Conservation (phyloP, 108 stramenopile species). For the Ochromonas danica region DNA sequence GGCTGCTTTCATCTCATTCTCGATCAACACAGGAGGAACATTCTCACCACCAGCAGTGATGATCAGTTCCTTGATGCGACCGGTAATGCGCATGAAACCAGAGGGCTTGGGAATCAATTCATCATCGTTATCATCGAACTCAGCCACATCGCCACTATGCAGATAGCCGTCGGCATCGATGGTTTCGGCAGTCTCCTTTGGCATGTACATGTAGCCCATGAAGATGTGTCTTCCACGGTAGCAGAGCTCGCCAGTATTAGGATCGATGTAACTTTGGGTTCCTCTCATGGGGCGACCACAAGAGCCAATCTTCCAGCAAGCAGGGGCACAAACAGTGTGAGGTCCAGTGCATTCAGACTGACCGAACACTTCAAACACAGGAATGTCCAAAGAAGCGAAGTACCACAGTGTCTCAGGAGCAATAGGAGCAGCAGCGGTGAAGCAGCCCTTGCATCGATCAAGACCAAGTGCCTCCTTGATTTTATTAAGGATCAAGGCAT, state of each 20-base stretch:
- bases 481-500: conserved; percentile 51
- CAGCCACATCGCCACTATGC: conserved; percentile 31
- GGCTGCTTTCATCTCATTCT: conserved; percentile 61
- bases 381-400: conserved; percentile 69
- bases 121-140: conserved; percentile 24
- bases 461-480: conserved; percentile 65
- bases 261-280: conserved; percentile 44
- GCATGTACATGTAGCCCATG: conserved; percentile 72
- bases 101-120: neutral
- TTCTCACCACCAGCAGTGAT: conserved; percentile 78
- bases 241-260: conserved; percentile 62
- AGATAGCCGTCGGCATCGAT: conserved; percentile 28
- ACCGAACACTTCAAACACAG: conserved; percentile 64
- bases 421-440: conserved; percentile 68
- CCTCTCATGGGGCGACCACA: conserved; percentile 52
- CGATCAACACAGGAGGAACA: conserved; percentile 69
- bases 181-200: conserved; percentile 56
- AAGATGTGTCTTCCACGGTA: conserved; percentile 71
- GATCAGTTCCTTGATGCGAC: conserved; percentile 52
- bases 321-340: conserved; percentile 52
- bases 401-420: conserved; percentile 62
- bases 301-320: conserved; percentile 53
- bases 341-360: conserved; percentile 73
- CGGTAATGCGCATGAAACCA: conserved; percentile 43
- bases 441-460: conserved; percentile 57